These are phyloP conservation scores for Trichoderma endophyticum DNA, from an alignment of 2,329 filamentous ascomycete genomes.

Conservation along the genomic window DNA sequence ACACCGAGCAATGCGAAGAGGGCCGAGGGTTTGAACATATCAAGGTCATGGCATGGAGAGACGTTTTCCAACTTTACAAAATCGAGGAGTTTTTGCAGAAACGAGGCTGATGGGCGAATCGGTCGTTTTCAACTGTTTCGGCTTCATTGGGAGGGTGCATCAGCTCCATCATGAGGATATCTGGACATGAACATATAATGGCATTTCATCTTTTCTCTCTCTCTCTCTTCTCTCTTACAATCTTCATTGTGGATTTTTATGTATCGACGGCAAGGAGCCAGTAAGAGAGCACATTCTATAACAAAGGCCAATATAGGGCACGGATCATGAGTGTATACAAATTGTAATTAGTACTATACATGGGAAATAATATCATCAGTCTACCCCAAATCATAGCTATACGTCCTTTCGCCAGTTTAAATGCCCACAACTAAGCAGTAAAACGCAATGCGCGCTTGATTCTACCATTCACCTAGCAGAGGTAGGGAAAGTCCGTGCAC, in stretches of 20 bases:
- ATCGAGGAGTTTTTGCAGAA: background rate
- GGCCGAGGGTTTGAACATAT: slow-evolving; percentile 51
- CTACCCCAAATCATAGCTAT: background rate
- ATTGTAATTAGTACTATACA: slow-evolving; percentile 1
- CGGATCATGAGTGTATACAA: background rate
- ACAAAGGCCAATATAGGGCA: background rate
- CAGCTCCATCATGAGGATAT: background rate
- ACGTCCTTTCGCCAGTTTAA: background rate
- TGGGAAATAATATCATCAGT: background rate
- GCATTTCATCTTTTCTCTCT: background rate
- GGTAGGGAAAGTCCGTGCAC: slow-evolving; percentile 68
- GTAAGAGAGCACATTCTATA: background rate
- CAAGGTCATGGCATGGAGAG: slow-evolving; percentile 42
- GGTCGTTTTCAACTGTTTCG: background rate
- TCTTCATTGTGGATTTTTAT: background rate
- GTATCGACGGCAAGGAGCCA: background rate
- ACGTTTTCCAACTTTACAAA: slow-evolving; percentile 33
- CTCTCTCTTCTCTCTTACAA: background rate
- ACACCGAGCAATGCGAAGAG: slow-evolving; percentile 43
- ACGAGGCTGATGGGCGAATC: slow-evolving; percentile 25
- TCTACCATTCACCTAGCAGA: slow-evolving; percentile 31
- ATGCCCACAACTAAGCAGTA: background rate
- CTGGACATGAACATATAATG: background rate
- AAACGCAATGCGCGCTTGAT: background rate
- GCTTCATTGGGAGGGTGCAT: background rate